Conservation (phyloP, 768 basidiomycete genomes). For the Phylloporus rhodoxanthus region DNA sequence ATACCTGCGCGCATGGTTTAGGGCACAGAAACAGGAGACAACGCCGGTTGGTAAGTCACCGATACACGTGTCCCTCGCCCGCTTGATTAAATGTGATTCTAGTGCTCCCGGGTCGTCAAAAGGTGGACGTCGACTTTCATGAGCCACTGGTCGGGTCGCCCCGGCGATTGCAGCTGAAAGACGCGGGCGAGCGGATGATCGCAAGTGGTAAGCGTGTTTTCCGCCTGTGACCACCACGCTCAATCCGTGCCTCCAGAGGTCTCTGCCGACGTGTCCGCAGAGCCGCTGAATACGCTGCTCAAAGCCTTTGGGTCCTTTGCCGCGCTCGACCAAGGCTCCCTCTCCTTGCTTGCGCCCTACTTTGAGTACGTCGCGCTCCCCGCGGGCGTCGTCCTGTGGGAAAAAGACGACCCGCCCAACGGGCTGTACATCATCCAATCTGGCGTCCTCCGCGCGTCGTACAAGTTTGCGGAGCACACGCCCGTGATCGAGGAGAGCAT, state of each 20-base stretch:
- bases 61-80: not conserved
- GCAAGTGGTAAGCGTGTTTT: slow-evolving; percentile 42
- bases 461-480: slow-evolving; percentile 66
- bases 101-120: slow-evolving; percentile 58
- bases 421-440: slow-evolving; percentile 87
- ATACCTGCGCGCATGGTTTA: slow-evolving; percentile 78
- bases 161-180: slow-evolving; percentile 57
- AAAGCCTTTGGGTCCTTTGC: slow-evolving; percentile 78
- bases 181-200: slow-evolving; percentile 68
- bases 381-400: slow-evolving; percentile 65
- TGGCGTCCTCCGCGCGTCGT: slow-evolving; percentile 79
- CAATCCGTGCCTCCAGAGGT: slow-evolving; percentile 10
- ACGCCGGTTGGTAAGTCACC: slow-evolving; percentile 38
- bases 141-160: slow-evolving; percentile 54
- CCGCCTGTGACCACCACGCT: not conserved
- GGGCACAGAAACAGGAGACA: slow-evolving; percentile 54
- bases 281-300: slow-evolving; percentile 70
- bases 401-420: slow-evolving; percentile 67
- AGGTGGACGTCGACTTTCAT: slow-evolving; percentile 41
- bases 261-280: slow-evolving; percentile 35
- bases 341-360: slow-evolving; percentile 62
- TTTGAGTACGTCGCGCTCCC: slow-evolving; percentile 58
- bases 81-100: not conserved
- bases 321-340: slow-evolving; percentile 48
- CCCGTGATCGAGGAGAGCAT: slow-evolving; percentile 79